Base-by-base conservation (phyloP, 1,284 basidiomycete genomes). In the Cutaneotrichosporon dermatis region DNA sequence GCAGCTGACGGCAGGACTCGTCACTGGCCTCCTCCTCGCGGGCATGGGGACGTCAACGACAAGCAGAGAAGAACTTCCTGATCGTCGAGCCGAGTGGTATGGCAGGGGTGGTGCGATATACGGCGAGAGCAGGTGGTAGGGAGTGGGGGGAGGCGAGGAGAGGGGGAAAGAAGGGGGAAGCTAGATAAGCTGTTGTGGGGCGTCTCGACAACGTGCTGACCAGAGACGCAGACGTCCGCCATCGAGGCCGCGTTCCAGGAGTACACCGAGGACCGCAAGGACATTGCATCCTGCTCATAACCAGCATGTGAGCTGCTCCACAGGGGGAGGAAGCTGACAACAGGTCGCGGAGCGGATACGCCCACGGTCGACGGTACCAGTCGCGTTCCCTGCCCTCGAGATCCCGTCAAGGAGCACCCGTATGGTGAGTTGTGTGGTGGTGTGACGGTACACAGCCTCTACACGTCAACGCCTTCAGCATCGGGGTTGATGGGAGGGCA, bases 311-410 rank as follows among this genome's bases (percentile, higher is more conserved):
- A 67, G 87, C 76, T 7, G 11, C 35, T 16, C 13, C 6, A 3
- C 3, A 35, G 4, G 11, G 6, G 25, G 25, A 25, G 25, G 25
- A 13, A 16, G 51, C 59, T 63, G 39, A 63, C 35, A 15, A 15
- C 68, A 96, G 93, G 82, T 97, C 69, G 93, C 93, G 51, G 96
- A 99, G 81, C 92, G 90, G 82, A 99, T 99, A 69, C 83, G 96
- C 53, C 93, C 0, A 86, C 90, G 2, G 92, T 99, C 13, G 96
- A 99, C 79, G 88, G 68, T 99, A 99, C 76, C 88, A 90, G 64
- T 89, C 94, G 88, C 95, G 0, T 99, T 99, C 81, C 96, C 96
- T 25, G 92, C 96, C 0, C 79, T 99, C 16, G 96, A 99, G 80
- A 99, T 99, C 65, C 96, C 96, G n/a, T 77, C 76, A 79, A 79